Conservation (phyloP, 2,329 filamentous ascomycete genomes). For the Trichoderma sp. region DNA sequence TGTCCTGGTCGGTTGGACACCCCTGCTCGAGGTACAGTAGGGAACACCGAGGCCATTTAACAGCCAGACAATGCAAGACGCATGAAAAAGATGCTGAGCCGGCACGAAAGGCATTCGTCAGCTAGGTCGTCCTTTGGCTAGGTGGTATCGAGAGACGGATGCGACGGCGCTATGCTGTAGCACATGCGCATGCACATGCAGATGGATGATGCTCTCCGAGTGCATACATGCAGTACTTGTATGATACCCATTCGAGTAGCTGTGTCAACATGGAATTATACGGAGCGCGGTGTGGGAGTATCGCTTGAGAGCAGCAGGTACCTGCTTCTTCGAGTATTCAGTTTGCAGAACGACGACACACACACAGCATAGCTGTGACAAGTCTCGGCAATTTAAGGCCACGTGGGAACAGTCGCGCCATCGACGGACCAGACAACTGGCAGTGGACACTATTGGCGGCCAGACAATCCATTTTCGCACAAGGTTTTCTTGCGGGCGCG, state of each 20-base stretch:
- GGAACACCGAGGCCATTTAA: neutral
- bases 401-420: constrained; percentile 10
- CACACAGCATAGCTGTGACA: neutral
- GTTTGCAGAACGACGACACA: neutral
- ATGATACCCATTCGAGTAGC: neutral
- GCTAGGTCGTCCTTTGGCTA: neutral
- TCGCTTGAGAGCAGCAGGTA: neutral
- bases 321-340: neutral
- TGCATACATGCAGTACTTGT: neutral
- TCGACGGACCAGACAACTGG: neutral
- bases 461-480: neutral
- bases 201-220: neutral
- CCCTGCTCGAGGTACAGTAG: neutral
- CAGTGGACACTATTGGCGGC: neutral
- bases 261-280: neutral
- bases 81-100: neutral
- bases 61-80: neutral
- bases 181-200: neutral
- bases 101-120: neutral
- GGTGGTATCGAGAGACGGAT: neutral
- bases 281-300: neutral
- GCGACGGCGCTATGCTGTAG: neutral
- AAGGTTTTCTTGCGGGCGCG: neutral
- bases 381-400: constrained; percentile 5
- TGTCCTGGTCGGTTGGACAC: neutral